phyloP scores from a whole-genome alignment of 257 asterid genomes.

The Leptodermis oblonga region DNA sequence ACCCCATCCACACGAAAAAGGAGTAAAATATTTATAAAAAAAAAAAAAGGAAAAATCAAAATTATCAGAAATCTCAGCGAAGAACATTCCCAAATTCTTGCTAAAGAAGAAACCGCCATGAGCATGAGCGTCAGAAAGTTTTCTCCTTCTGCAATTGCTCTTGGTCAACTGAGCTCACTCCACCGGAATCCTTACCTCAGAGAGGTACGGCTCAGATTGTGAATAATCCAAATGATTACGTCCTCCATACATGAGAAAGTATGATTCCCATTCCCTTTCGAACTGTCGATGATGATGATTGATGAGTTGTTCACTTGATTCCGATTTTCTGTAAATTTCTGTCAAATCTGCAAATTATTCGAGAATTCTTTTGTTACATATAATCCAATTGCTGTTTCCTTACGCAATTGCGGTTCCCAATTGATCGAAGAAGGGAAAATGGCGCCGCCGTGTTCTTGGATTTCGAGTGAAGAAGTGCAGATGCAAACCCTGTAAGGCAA shows the following conservation, averaged over 20 bases:
- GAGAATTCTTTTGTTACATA: not conserved
- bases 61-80: not conserved
- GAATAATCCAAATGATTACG: not conserved
- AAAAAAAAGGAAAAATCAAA: not conserved
- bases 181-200: not conserved
- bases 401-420: not conserved
- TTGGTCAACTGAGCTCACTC: not conserved
- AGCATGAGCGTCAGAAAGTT: not conserved
- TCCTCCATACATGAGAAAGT: not conserved
- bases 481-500: no score
- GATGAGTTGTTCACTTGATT: not conserved
- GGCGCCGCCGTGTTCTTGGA: conserved; percentile 46
- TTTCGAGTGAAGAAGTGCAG: conserved; percentile 27
- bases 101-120: conserved; percentile 24
- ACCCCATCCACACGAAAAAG: no score
- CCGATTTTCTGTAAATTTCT: not conserved
- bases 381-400: not conserved
- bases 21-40: no score
- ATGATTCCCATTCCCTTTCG: conserved; percentile 1
- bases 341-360: not conserved
- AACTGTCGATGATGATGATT: not conserved
- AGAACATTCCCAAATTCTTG: conserved; percentile 15
- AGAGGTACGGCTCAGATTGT: not conserved
- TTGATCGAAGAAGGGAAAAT: conserved; percentile 22
- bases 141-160: not conserved